Evolutionary conservation across 106 monocot genomes (phyloP), one percentile per base, ranked within the genome.

Genomic region (Iris macrosiphon): DNA sequence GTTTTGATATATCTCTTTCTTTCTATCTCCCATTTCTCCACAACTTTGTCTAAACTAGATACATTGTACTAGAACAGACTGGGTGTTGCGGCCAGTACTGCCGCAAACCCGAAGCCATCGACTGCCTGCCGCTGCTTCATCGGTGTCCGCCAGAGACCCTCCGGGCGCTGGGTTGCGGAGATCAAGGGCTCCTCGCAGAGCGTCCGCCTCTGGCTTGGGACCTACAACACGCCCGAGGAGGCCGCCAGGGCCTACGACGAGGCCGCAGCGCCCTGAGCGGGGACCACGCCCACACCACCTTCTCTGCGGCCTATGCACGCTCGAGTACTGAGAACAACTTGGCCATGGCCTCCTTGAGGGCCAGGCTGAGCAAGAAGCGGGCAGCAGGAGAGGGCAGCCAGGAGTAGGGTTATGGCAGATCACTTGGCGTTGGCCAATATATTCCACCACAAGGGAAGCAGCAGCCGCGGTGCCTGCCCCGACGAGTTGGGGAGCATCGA

Each of bases 161-260:
- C 79, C 0, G 79, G 79, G 12, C 13, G 79, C 21, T 79, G 79
- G 79, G 79, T 79, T 15, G 79, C 79, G 1, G 79, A 79, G 61
- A 79, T 79, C 59, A 79, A 79, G 56, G 79, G 74, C 69, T 79
- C 79, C 2, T 45, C 60, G 12, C 79, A 74, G 50, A 58, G 46
- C 3, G 55, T 79, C 15, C 63, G 79, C 14, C 79, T 79, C 15
- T 80, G 79, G 79, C 79, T 80, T 22, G 79, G 79, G 7, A 80
- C 79, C 24, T 80, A 61, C 61, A 64, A 80, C 65, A 49, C 64
- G 5, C 40, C 79, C 0, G 79, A 79, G 63, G 79, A 68, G n/a
- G 79, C 79, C 4, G 79, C 73, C 2, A 6, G 49, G 12, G 74
- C 79, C 24, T 79, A 79, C 45, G 79, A 79, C 13, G 69, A 74